Conservation (phyloP, 179 eudicot genomes). For the Amaranthus tricolor region DNA sequence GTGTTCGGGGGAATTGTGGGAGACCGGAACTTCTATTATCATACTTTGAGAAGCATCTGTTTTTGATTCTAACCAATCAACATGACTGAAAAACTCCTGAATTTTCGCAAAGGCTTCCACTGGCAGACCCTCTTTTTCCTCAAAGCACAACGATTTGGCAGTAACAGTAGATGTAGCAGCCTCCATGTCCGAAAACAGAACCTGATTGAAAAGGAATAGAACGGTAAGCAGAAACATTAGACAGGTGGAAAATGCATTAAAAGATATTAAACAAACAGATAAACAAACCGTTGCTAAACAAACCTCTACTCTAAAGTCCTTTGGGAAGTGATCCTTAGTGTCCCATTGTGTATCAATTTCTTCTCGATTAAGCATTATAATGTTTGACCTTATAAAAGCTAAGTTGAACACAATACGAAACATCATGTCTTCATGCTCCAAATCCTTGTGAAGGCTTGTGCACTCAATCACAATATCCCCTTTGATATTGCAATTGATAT, state of each 20-base stretch:
- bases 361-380: slow-evolving; percentile 72
- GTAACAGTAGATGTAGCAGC: slow-evolving; percentile 49
- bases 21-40: slow-evolving; percentile 43
- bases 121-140: slow-evolving; percentile 86
- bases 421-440: slow-evolving; percentile 69
- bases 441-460: slow-evolving; percentile 56
- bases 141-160: slow-evolving; percentile 60
- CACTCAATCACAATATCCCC: slow-evolving; percentile 95
- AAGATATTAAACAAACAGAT: slow-evolving; percentile 11
- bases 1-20: slow-evolving; percentile 35
- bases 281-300: slow-evolving; percentile 11
- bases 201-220: slow-evolving; percentile 42
- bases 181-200: slow-evolving; percentile 87
- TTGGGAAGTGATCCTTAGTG: slow-evolving; percentile 65
- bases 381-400: slow-evolving; percentile 82
- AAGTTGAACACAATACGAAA: slow-evolving; percentile 85
- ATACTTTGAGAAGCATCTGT: slow-evolving; percentile 53
- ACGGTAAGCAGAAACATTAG: slow-evolving; percentile 20
- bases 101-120: slow-evolving; percentile 88
- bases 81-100: slow-evolving; percentile 72
- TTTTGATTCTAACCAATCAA: slow-evolving; percentile 73
- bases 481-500: slow-evolving; percentile 74
- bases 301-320: slow-evolving; percentile 86
- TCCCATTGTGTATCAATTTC: slow-evolving; percentile 80
- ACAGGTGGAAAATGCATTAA: slow-evolving; percentile 18